Base-by-base conservation (phyloP, 331 rosid genomes). In the Malus hybrid region DNA sequence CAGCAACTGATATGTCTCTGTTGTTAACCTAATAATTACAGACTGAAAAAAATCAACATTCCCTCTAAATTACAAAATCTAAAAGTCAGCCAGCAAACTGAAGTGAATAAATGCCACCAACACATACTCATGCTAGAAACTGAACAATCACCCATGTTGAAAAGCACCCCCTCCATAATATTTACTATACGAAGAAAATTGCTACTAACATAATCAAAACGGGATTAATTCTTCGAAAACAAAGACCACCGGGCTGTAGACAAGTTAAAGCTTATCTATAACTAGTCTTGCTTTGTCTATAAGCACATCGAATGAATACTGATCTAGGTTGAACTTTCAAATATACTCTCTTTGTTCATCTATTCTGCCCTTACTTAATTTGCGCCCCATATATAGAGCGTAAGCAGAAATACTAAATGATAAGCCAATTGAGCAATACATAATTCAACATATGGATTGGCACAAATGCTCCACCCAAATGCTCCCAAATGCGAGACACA, bases 1-100 rank as follows among this genome's bases (percentile, higher is more conserved):
- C 97, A 84, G 97, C 97, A 78, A 95, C 88, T 4, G 97, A 95
- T 62, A 95, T 76, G 75, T 95, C 99, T 86, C 97, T 85, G 77
- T 94, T 94, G 83, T 94, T 90, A 79, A 94, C 99, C 99, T 94
- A 86, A 70, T 50, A 32, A 86, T 83, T 15, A 76, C 7, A 82
- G 52, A 39, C 22, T 28, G 60, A 24, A 60, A 82, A 80, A 10
- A 29, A 57, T 75, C 70, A 81, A 59, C 44, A 65, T 39, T 39
- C 71, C 36, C 55, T 59, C 11, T 7, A 31, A 19, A 68, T 27
- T 4, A 76, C 3, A 13, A 32, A 48, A 48, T 32, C 15, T 31
- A 28, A 56, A 54, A 71, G 76, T 32, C 22, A 57, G n/a, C 33
- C 12, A 27, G 36, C 9, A 72, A 14, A 10, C 3, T 14, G 22